Evolutionary conservation across 2,329 filamentous ascomycete genomes (phyloP).

Genomic region (Talaromyces rugulosus): DNA sequence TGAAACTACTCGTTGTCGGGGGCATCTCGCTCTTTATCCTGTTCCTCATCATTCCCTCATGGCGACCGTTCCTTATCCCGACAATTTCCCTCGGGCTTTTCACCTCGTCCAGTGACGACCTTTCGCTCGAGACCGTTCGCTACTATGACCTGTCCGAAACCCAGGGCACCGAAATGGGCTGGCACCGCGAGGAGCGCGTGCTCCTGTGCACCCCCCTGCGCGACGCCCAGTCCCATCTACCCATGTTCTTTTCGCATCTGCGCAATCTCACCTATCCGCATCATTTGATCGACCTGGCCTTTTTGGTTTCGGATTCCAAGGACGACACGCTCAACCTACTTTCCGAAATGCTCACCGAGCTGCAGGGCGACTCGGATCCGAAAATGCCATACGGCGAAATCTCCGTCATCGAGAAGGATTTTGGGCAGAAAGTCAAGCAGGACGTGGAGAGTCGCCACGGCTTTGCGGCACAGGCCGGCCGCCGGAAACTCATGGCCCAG

Average conservation of each 20-base stretch:
- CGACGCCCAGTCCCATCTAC: conserved; percentile 85
- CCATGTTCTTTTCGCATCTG: conserved; percentile 98
- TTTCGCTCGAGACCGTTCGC: conserved; percentile 87
- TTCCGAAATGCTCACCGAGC: conserved; percentile 66
- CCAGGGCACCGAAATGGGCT: conserved; percentile 84
- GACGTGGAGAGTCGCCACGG: conserved; percentile 97
- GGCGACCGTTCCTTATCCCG: conserved; percentile 59
- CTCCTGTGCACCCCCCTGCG: conserved; percentile 89
- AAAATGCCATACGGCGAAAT: conserved; percentile 90
- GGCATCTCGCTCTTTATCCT: conserved; percentile 57
- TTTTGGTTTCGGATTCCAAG: conserved; percentile 95
- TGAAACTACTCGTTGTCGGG: conserved; percentile 60
- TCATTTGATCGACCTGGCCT: conserved; percentile 91
- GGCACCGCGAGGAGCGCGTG: conserved; percentile 94
- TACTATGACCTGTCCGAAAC: conserved; percentile 95
- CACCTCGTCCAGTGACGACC: conserved; percentile 57
- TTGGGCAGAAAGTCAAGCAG: conserved; percentile 95
- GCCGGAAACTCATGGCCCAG: conserved; percentile 96
- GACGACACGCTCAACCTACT: conserved; percentile 79
- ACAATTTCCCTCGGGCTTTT: conserved; percentile 66
- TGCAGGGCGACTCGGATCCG: conserved; percentile 76
- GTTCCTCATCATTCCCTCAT: conserved; percentile 72
- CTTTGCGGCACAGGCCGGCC: conserved; percentile 89
- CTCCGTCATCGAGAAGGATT: conserved; percentile 97
- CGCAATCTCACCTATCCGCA: conserved; percentile 97